A percentile compares a stretch with the other conserved stretches of the same genome.
These are phyloP conservation scores for Helotiales sp. DNA, from an alignment of 2,329 filamentous ascomycete species.

Conservation along the genomic window DNA sequence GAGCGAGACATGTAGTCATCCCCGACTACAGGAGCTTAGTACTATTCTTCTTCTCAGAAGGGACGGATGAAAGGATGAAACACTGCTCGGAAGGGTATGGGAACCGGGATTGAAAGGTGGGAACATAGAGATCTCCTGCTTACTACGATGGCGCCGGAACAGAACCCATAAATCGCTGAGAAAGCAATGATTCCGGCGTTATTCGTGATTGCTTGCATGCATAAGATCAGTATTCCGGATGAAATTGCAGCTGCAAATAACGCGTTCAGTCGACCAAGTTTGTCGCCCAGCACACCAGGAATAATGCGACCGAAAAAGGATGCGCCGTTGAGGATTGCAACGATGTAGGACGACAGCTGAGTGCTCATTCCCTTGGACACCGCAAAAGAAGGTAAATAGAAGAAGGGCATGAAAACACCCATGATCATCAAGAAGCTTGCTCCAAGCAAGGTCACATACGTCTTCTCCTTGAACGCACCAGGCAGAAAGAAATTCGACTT, in stretches of 20 bases:
- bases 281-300: conserved; percentile 37
- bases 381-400: conserved; percentile 36
- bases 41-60: too few relatives aligned
- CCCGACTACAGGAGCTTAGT: too few relatives aligned
- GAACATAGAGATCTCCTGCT: too few relatives aligned
- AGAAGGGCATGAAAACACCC: conserved; percentile 30
- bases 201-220: conserved; percentile 29
- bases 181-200: conserved; percentile 36
- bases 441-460: conserved; percentile 44
- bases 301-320: conserved; percentile 38
- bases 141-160: conserved; percentile 38
- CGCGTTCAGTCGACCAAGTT: conserved; percentile 36
- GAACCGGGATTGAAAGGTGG: too few relatives aligned
- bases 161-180: conserved; percentile 36
- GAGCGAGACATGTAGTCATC: conserved; percentile 19
- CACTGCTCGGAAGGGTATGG: too few relatives aligned
- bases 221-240: conserved; percentile 34
- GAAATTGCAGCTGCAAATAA: conserved; percentile 26
- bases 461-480: conserved; percentile 44
- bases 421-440: conserved; percentile 39
- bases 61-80: too few relatives aligned
- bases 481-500: conserved; percentile 46
- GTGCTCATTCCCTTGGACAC: conserved; percentile 26
- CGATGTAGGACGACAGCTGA: conserved; percentile 24
- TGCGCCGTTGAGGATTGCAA: conserved; percentile 31